These are phyloP conservation scores for Talaromyces sp. DNA, from an alignment of 2,329 filamentous ascomycete species.

Conservation along the genomic window DNA sequence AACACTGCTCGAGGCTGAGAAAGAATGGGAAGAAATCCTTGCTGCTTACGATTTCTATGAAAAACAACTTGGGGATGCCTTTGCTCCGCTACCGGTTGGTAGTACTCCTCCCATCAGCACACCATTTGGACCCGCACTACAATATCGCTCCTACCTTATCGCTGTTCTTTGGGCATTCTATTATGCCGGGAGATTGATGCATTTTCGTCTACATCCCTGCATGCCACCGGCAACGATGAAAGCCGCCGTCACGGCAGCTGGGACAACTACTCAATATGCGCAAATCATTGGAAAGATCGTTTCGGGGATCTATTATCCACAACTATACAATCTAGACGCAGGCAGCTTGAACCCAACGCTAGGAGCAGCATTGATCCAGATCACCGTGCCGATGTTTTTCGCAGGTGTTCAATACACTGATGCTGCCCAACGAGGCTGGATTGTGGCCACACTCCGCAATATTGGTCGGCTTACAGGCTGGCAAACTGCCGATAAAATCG, in stretches of 20 bases:
- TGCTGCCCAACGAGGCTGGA: slow-evolving; percentile 67
- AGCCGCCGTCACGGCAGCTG: slow-evolving; percentile 71
- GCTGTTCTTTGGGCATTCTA: slow-evolving; percentile 83
- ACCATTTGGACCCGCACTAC: slow-evolving; percentile 74
- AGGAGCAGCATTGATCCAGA: slow-evolving; percentile 76
- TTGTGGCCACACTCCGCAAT: slow-evolving; percentile 65
- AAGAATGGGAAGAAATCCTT: slow-evolving; percentile 62
- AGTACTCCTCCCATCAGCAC: slow-evolving; percentile 55
- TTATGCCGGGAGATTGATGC: slow-evolving; percentile 75
- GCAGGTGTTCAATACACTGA: slow-evolving; percentile 75
- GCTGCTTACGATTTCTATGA: slow-evolving; percentile 40
- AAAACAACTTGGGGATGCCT: slow-evolving; percentile 63
- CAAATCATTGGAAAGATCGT: slow-evolving; percentile 73
- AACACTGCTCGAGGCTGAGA: slow-evolving; percentile 62
- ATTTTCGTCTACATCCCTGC: slow-evolving; percentile 74
- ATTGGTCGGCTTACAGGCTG: slow-evolving; percentile 79
- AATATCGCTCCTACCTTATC: slow-evolving; percentile 83
- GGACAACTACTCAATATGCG: slow-evolving; percentile 64
- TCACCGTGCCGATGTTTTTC: slow-evolving; percentile 77
- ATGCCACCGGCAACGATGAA: slow-evolving; percentile 91
- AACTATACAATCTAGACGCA: slow-evolving; percentile 25
- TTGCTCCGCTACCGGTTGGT: slow-evolving; percentile 67
- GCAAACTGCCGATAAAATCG: slow-evolving; percentile 76
- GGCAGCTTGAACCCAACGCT: slow-evolving; percentile 66
- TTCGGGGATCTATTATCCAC: slow-evolving; percentile 57